A percentile compares a stretch with the other conserved stretches of the same genome.
These are phyloP conservation scores for Aureobasidium sp. DNA, from an alignment of 2,329 filamentous ascomycete genomes.

Conservation along the genomic window DNA sequence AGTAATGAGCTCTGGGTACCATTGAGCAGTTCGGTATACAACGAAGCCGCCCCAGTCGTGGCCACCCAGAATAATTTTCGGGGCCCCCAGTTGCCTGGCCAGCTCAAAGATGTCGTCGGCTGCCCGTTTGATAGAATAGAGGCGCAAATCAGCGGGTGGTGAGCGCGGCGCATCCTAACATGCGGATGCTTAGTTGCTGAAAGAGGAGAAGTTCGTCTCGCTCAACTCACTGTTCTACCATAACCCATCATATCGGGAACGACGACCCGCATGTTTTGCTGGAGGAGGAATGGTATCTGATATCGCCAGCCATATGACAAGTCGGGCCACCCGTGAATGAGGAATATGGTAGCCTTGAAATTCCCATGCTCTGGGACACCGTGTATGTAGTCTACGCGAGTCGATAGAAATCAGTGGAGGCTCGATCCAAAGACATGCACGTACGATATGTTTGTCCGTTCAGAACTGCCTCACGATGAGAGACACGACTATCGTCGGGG, in stretches of 20 bases:
- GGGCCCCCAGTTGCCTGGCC: constrained; percentile 47
- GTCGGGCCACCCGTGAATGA: constrained; percentile 75
- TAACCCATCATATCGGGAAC: constrained; percentile 84
- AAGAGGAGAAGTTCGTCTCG: not conserved
- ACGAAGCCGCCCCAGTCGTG: constrained; percentile 88
- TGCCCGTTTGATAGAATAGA: constrained; percentile 47
- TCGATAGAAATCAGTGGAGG: not conserved
- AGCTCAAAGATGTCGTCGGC: constrained; percentile 68
- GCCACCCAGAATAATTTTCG: constrained; percentile 68
- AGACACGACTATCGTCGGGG: constrained; percentile 18
- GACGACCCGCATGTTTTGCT: constrained; percentile 67
- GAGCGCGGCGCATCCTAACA: constrained; percentile 12
- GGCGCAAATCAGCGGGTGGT: constrained; percentile 10
- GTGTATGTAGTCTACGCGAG: constrained; percentile 41
- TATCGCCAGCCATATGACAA: constrained; percentile 78
- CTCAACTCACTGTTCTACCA: constrained; percentile 50
- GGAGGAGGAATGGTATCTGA: constrained; percentile 69
- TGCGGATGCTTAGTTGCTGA: not conserved
- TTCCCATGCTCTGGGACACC: constrained; percentile 36
- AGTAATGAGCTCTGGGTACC: constrained; percentile 62
- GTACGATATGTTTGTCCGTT: constrained; percentile 61
- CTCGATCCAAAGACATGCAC: constrained; percentile 14
- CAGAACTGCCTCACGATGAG: constrained; percentile 49
- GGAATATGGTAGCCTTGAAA: constrained; percentile 45
- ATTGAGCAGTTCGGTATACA: constrained; percentile 65